Evolutionary conservation across 139 green algal genomes (phyloP).

Genomic region (Pleodorina starrii): DNA sequence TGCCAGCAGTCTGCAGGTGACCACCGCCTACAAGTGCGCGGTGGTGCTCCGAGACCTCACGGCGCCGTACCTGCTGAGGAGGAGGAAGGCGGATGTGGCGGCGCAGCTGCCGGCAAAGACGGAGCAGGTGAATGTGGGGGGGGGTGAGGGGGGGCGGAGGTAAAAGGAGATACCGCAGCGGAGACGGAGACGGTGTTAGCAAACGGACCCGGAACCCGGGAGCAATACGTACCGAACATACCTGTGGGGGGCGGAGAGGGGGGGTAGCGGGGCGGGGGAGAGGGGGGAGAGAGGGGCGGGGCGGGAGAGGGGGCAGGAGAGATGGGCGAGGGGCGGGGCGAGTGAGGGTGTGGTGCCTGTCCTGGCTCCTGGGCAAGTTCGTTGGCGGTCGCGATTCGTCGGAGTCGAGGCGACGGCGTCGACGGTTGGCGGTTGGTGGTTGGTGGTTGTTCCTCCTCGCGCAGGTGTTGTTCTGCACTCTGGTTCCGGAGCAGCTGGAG

Average conservation of each 20-base stretch:
- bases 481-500: conserved; percentile 88
- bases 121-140: conserved; percentile 76
- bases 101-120: conserved; percentile 94
- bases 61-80: conserved; percentile 94
- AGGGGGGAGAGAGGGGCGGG: not conserved
- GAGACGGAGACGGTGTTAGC: not conserved
- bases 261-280: not conserved
- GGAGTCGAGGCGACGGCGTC: too few relatives aligned
- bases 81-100: conserved; percentile 94
- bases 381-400: not conserved
- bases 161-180: not conserved
- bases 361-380: not conserved
- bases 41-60: conserved; percentile 97
- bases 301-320: not conserved
- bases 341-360: too few relatives aligned
- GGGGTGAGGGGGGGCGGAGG: not conserved
- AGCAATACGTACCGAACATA: too few relatives aligned
- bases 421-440: not conserved
- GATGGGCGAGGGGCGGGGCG: not conserved
- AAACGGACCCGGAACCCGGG: too few relatives aligned
- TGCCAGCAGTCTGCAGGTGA: conserved; percentile 83
- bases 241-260: not conserved
- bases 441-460: not conserved
- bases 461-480: conserved; percentile 95
- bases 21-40: conserved; percentile 87